Evolutionary conservation across 202 grass and related monocot species (phyloP).

Genomic region (Dendrocalamus latiflorus): DNA sequence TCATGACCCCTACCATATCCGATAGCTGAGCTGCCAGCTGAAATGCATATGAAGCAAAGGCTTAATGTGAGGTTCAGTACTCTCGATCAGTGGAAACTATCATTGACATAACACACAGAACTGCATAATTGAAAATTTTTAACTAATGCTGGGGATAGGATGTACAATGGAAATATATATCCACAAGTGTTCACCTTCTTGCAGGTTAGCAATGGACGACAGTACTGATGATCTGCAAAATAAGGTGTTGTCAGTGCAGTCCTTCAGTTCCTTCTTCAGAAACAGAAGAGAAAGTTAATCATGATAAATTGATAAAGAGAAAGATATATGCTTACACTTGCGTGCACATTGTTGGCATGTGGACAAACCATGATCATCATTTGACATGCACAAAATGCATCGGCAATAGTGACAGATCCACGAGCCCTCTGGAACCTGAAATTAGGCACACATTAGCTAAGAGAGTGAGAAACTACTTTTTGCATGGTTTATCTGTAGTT

Average conservation of each 20-base stretch:
- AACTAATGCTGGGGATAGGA: neutral
- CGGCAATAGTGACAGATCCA: conserved; percentile 68
- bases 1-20: conserved; percentile 42
- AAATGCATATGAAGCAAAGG: neutral
- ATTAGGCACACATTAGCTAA: neutral
- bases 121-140: neutral
- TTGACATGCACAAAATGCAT: conserved; percentile 35
- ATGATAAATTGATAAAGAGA: neutral
- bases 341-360: conserved; percentile 38
- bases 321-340: conserved; percentile 18
- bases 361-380: conserved; percentile 1
- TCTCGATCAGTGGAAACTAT: neutral
- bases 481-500: too few relatives aligned
- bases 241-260: neutral
- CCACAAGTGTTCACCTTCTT: conserved; percentile 20
- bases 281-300: neutral
- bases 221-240: conserved; percentile 36
- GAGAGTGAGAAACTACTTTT: too few relatives aligned
- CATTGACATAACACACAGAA: neutral
- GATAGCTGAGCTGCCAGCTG: conserved; percentile 57
- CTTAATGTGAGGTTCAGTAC: neutral
- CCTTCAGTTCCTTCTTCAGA: neutral
- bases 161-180: neutral
- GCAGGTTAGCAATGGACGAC: conserved; percentile 26
- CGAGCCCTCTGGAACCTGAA: conserved; percentile 43